Conservation (phyloP, 2,329 filamentous ascomycete species). For the Xylariaceae sp. region DNA sequence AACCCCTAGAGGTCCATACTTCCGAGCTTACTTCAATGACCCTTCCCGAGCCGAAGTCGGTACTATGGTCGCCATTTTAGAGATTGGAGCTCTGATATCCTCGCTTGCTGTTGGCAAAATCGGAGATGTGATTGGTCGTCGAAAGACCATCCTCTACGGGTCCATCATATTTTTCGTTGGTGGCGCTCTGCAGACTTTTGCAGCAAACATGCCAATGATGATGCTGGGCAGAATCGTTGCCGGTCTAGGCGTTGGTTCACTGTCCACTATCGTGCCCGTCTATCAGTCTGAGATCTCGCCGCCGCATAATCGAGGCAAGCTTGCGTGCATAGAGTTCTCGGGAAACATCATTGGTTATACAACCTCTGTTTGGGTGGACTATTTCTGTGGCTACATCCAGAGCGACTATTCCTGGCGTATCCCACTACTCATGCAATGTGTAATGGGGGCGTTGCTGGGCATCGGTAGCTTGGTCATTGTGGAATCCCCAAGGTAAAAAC, state of each 20-base stretch:
- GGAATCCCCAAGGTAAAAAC: slow-evolving; percentile 79
- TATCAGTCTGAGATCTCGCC: slow-evolving; percentile 96
- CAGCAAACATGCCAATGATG: slow-evolving; percentile 88
- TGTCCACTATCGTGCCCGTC: slow-evolving; percentile 88
- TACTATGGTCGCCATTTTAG: slow-evolving; percentile 96
- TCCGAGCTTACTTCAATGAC: slow-evolving; percentile 88
- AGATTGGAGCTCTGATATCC: slow-evolving; percentile 87
- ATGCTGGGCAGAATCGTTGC: slow-evolving; percentile 76
- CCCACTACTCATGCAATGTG: slow-evolving; percentile 84
- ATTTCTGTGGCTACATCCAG: slow-evolving; percentile 88
- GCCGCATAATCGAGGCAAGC: slow-evolving; percentile 89
- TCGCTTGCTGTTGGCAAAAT: slow-evolving; percentile 83
- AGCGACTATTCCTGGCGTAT: slow-evolving; percentile 85
- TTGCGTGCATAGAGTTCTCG: slow-evolving; percentile 97
- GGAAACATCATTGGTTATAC: slow-evolving; percentile 96
- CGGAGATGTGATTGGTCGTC: slow-evolving; percentile 85
- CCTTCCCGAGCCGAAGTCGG: slow-evolving; percentile 84
- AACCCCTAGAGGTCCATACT: slow-evolving; percentile 67
- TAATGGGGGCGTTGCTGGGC: slow-evolving; percentile 86
- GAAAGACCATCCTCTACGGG: slow-evolving; percentile 88
- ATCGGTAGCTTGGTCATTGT: slow-evolving; percentile 88
- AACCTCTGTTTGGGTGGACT: slow-evolving; percentile 97
- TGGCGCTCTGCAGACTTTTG: slow-evolving; percentile 78
- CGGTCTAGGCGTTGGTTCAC: slow-evolving; percentile 79
- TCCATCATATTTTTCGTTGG: slow-evolving; percentile 83